Base-by-base conservation (phyloP, 805 yeast genomes). In the Torulaspora delbrueckii region DNA sequence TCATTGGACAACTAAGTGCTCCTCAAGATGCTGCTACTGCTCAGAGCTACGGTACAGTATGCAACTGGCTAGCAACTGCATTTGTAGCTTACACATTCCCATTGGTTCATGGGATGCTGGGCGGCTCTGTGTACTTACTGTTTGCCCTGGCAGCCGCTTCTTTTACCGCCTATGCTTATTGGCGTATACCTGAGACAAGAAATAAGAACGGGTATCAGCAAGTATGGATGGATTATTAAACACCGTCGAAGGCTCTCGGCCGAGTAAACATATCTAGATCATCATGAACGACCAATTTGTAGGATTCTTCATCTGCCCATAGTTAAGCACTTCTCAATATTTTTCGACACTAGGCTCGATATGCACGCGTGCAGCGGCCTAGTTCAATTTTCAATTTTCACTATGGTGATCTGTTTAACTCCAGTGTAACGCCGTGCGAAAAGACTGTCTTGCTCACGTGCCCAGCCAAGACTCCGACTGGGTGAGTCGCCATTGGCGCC, bases 31-130 rank as follows among this genome's bases (percentile, higher is more conserved):
- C 81, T 46, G 90, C 90, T 2, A 72, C 81, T 37, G 97, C 98
- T 0, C 99, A 93, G 67, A 83, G 96, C 61, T 84, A 86, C 73
- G 98, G 96, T 9, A 88, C 93, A 0, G 78, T 87, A 10, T 78
- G 86, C 70, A 93, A 91, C 63, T 91, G 97, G 97, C 55, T 86
- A 8, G 84, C 96, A 8, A 88, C 96, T 0, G 91, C 93, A 58
- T 54, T 81, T 0, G 80, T 87, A 26, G 96, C 96, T 1, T 84
- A 74, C 51, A 59, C 81, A 16, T 91, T 93, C 73, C 99, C 99
- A 1, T 66, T 82, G 3, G 62, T 86, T 22, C 81, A 83, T 62
- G 66, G 69, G 10, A 51, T 65, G 45, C 62, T 90, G 32, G 96
- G 96, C 8, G 89, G 96, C 0, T 79, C 77, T 38, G 88, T 85